Base-by-base conservation (phyloP, 1,284 basidiomycete species). In the Gymnopus androsaceus region DNA sequence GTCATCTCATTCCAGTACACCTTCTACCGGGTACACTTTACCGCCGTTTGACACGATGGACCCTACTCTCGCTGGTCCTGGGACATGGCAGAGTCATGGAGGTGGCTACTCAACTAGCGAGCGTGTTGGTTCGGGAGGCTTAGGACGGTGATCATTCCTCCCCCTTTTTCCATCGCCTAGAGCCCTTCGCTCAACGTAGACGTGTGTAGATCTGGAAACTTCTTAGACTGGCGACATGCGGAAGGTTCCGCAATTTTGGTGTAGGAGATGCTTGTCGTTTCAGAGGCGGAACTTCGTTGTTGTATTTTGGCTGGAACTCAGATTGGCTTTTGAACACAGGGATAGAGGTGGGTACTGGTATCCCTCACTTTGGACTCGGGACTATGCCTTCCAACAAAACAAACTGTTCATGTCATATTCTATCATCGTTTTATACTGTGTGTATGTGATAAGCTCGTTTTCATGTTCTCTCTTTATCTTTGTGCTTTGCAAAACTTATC, bases 1-100 rank as follows among this genome's bases (percentile, higher is more conserved):
- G 67, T 68, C 69, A 21, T 69, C 67, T 5, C 69, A 71, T 59
- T 70, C 74, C 42, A 74, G 75, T 51, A 66, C 72, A 28, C 71
- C 70, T 61, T 68, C 60, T 51, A 63, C 59, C 15, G 63, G 72
- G 60, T 69, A 75, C 59, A 67, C 76, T 51, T 61, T 81, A 40
- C 74, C 77, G 3, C 72, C 79, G 0, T 83, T 81, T 59, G 71
- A 50, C 36, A 37, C 48, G 5, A 50, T 50, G 48, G 48, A 50
- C 15, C 48, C 48, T 15, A 12, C 48, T 23, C 48, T 50, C 25
- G 33, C 48, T 38, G 48, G 48, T 19, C 36, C 21, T 17, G 48
- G 34, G 23, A 9, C 48, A 21, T 50, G 48, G 48, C 48, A 50
- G 28, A 25, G 36, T 19, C 44, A 46, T 37, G 33, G 31, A 17